phyloP scores from a whole-genome alignment of 805 yeast genomes.

The Jamesozyma spencerorum region DNA sequence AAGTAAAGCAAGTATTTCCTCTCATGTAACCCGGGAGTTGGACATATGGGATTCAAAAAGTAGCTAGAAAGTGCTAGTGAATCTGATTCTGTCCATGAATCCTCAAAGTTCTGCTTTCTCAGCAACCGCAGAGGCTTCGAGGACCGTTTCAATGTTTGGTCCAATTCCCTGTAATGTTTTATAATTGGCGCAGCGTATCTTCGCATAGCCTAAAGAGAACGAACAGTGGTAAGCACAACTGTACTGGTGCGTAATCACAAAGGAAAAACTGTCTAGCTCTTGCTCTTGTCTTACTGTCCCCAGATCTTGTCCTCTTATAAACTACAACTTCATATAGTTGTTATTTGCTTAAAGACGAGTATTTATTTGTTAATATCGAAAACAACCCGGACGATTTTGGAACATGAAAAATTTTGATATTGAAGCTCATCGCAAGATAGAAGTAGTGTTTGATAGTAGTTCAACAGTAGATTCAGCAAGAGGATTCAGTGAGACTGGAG shows the following conservation, averaged over 20 bases:
- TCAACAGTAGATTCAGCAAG: background rate
- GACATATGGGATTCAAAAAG: background rate
- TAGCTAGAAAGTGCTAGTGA: background rate
- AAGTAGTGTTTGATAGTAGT: background rate
- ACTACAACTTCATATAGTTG: background rate
- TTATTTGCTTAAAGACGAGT: background rate
- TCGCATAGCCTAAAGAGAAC: conserved; percentile 9
- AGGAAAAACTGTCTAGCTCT: too few species aligned
- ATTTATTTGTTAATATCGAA: background rate
- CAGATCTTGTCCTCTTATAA: background rate
- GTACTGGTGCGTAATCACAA: too few species aligned
- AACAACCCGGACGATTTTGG: background rate
- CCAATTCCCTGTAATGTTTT: conserved; percentile 6
- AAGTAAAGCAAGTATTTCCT: conserved; percentile 13
- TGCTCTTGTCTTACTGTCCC: too few species aligned
- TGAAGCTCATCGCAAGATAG: conserved; percentile 6
- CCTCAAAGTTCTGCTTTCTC: background rate
- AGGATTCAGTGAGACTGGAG: background rate
- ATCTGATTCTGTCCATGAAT: background rate
- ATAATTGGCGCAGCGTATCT: conserved; percentile 12
- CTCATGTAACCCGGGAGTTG: conserved; percentile 5
- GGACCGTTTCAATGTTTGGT: background rate
- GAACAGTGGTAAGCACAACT: background rate
- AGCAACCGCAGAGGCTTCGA: background rate
- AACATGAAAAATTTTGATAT: conserved; percentile 1